Evolutionary conservation across 352 stramenopile species (phyloP), one percentile per base, ranked within the genome.

Genomic region (Pythium aristosporum): DNA sequence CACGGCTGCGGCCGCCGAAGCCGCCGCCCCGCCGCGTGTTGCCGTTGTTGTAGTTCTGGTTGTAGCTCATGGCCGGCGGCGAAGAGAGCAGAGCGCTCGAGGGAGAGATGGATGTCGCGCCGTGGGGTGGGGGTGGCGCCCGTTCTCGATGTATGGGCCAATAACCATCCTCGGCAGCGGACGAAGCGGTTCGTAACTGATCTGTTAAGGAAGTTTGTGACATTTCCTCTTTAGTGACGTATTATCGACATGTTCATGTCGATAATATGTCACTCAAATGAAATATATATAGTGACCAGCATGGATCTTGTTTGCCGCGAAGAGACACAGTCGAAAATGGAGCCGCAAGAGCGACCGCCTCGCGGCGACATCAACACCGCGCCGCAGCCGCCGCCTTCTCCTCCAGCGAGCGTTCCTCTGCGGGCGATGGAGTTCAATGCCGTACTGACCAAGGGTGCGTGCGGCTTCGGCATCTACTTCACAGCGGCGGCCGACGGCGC

Each of bases 381-480:
- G 10, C 10, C 18, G 5, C 18, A 41, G n/a, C 18, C 48, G 7
- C 39, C 48, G 28, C 8, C 48, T 11, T 39, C 25, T 16, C 25
- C 2, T 5, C 10, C 16, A 15, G 39, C 18, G 13, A 20, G 25
- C 25, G 25, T 0, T 46, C 39, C 39, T 16, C 16, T 20, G 41
- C 11, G 8, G 49, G 15, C 13, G 3, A 47, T 37, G 11, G 42
- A 20, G 12, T 89, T 88, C 69, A 72, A 78, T 5, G 83, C 86
- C 13, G 55, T 57, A 57, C 71, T 92, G 37, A 18, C 63, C 53
- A 92, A 91, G 46, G 78, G 70, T 44, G 61, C 70, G n/a, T 89
- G 77, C 37, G 83, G 83, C 16, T 75, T 92, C 20, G 83, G 83
- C 20, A 90, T 92, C 55, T 92, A 92, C 67, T 92, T 92, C 60